Conservation (phyloP, 139 green algal species). For the Nannochloris sp. region DNA sequence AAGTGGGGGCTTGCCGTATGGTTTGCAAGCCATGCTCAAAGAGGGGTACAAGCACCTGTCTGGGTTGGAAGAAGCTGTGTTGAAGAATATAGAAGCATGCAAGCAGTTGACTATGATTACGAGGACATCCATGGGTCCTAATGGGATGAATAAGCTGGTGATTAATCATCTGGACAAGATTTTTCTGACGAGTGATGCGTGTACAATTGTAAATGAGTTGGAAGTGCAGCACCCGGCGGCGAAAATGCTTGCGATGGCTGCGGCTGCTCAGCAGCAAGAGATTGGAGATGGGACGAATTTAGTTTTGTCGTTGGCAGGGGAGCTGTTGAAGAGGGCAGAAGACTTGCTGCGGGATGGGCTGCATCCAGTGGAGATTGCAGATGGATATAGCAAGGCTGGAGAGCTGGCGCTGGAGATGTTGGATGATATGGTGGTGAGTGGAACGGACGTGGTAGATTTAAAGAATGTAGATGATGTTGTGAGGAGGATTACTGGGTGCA, state of each 20-base stretch:
- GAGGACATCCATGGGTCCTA: slow-evolving; percentile 86
- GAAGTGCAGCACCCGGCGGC: slow-evolving; percentile 96
- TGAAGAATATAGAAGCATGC: slow-evolving; percentile 97
- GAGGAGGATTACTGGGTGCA: slow-evolving; percentile 56
- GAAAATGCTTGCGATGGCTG: slow-evolving; percentile 88
- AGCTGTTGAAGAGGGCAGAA: slow-evolving; percentile 87
- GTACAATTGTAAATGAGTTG: slow-evolving; percentile 91
- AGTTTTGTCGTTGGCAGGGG: slow-evolving; percentile 85
- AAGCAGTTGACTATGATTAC: slow-evolving; percentile 89
- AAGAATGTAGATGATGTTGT: slow-evolving; percentile 59
- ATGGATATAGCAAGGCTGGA: slow-evolving; percentile 84
- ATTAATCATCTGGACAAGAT: slow-evolving; percentile 99
- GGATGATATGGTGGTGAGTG: slow-evolving; percentile 66
- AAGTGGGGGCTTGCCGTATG: slow-evolving; percentile 66
- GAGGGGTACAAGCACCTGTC: slow-evolving; percentile 93
- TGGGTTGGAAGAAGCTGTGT: slow-evolving; percentile 92
- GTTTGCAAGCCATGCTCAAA: slow-evolving; percentile 90
- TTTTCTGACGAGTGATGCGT: slow-evolving; percentile 94
- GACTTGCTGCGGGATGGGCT: slow-evolving; percentile 82
- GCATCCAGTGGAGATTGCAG: slow-evolving; percentile 85
- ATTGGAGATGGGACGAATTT: slow-evolving; percentile 97
- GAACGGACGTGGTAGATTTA: slow-evolving; percentile 69
- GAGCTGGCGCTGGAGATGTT: slow-evolving; percentile 74
- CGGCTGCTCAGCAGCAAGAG: slow-evolving; percentile 87
- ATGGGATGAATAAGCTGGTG: slow-evolving; percentile 99